phyloP scores from a whole-genome alignment of 2,329 filamentous ascomycete species.

The Aspergillus terreus region DNA sequence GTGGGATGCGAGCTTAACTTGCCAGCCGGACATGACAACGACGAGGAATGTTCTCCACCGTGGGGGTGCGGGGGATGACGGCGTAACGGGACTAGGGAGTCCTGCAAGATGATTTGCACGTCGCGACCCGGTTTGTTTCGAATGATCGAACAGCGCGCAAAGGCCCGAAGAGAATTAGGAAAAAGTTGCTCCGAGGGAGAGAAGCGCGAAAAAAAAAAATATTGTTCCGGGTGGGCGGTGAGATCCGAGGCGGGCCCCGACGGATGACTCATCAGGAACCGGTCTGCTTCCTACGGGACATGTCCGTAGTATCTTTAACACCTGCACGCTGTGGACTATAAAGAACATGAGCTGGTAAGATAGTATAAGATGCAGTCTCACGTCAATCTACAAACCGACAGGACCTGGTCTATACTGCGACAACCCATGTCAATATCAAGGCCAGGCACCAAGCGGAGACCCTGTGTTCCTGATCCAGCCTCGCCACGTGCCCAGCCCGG shows the following conservation, averaged over 20 bases:
- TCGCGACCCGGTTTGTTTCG: not conserved
- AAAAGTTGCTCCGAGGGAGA: not conserved
- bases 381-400: too few species aligned
- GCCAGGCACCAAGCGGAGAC: too few species aligned
- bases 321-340: too few species aligned
- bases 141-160: not conserved
- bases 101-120: not conserved
- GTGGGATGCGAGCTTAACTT: constrained; percentile 26
- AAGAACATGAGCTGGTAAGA: too few species aligned
- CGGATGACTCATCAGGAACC: not conserved
- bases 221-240: not conserved
- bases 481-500: not conserved
- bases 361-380: too few species aligned
- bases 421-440: too few species aligned
- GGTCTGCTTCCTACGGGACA: too few species aligned
- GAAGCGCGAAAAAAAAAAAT: not conserved
- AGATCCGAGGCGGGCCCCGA: not conserved
- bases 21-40: constrained; percentile 24
- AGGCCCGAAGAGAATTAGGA: not conserved
- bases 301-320: too few species aligned
- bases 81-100: not conserved
- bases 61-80: constrained; percentile 5
- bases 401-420: too few species aligned
- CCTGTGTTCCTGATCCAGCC: not conserved
- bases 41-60: constrained; percentile 4